Evolutionary conservation across 2,329 filamentous ascomycete species (phyloP).

Genomic region (Ceratocystis alfenasii): DNA sequence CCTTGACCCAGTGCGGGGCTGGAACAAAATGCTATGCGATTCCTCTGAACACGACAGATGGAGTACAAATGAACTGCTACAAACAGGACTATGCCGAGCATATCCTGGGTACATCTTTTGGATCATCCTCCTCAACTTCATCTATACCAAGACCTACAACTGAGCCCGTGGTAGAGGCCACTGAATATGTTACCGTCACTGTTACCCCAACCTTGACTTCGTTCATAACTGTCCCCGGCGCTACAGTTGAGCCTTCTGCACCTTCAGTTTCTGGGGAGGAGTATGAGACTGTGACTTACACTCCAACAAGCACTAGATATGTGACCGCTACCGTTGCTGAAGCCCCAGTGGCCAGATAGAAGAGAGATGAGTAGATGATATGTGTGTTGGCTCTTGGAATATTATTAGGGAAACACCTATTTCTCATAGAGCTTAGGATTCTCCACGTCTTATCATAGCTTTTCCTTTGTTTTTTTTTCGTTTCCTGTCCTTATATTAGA

Average conservation of each 20-base stretch:
- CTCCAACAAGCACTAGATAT: constrained; percentile 10
- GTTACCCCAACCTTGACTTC: constrained; percentile 20
- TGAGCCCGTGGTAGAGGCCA: neutral
- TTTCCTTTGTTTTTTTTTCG: too few relatives aligned
- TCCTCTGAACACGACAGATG: constrained; percentile 39
- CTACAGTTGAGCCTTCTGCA: neutral
- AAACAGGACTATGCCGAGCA: constrained; percentile 32
- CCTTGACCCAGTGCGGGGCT: constrained; percentile 31
- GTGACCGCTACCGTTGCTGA: neutral
- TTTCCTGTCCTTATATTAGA: too few relatives aligned
- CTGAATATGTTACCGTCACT: constrained; percentile 19
- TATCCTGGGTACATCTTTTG: constrained; percentile 31
- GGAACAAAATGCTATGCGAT: constrained; percentile 40
- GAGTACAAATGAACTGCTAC: constrained; percentile 40
- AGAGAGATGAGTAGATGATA: neutral
- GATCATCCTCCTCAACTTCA: neutral
- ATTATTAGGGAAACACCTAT: too few relatives aligned
- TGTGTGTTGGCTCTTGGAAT: too few relatives aligned
- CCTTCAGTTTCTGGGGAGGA: neutral
- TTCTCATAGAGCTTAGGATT: too few relatives aligned
- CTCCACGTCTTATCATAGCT: too few relatives aligned
- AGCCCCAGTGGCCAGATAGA: neutral
- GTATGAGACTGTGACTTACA: constrained; percentile 7
- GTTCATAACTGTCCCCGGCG: constrained; percentile 10
- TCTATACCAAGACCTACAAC: neutral